These are phyloP conservation scores for Pisolithus tinctorius DNA, from an alignment of 768 basidiomycete species.

Conservation along the genomic window DNA sequence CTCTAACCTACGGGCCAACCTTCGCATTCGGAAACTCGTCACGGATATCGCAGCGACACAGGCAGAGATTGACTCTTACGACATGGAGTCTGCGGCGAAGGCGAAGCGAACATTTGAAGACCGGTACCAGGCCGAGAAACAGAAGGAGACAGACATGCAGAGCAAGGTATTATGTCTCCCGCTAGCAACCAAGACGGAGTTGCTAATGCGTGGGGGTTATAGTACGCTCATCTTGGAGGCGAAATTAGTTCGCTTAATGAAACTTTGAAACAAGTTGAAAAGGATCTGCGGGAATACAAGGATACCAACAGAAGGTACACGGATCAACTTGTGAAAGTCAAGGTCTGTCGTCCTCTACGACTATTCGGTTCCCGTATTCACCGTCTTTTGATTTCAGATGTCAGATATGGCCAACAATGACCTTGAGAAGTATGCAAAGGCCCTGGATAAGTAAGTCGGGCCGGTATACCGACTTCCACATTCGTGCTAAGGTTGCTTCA, in stretches of 20 bases:
- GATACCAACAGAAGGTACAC: conserved; percentile 81
- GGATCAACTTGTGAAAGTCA: conserved; percentile 89
- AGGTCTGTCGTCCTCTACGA: conserved; percentile 43
- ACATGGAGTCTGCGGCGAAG: conserved; percentile 82
- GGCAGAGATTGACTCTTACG: conserved; percentile 62
- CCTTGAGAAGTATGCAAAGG: conserved; percentile 95
- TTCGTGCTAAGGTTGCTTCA: conserved; percentile 28
- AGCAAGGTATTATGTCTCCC: conserved; percentile 48
- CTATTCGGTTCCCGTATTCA: neutral
- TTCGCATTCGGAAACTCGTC: conserved; percentile 64
- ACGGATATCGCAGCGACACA: conserved; percentile 62
- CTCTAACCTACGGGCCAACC: conserved; percentile 75
- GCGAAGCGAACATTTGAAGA: conserved; percentile 81
- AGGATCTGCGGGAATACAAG: conserved; percentile 79
- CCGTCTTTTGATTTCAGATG: conserved; percentile 46
- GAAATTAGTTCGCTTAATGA: conserved; percentile 70
- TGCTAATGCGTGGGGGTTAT: conserved; percentile 1
- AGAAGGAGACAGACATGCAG: conserved; percentile 65
- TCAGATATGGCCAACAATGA: conserved; percentile 98
- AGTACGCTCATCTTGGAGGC: conserved; percentile 80
- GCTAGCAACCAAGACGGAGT: neutral
- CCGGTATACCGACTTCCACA: neutral
- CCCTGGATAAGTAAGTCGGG: conserved; percentile 79
- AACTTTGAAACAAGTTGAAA: conserved; percentile 58
- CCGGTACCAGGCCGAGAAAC: conserved; percentile 65